Evolutionary conservation across 805 yeast genomes (phyloP), one percentile per base, ranked within the genome.

Genomic region (Nakazawaea wyomingensis): DNA sequence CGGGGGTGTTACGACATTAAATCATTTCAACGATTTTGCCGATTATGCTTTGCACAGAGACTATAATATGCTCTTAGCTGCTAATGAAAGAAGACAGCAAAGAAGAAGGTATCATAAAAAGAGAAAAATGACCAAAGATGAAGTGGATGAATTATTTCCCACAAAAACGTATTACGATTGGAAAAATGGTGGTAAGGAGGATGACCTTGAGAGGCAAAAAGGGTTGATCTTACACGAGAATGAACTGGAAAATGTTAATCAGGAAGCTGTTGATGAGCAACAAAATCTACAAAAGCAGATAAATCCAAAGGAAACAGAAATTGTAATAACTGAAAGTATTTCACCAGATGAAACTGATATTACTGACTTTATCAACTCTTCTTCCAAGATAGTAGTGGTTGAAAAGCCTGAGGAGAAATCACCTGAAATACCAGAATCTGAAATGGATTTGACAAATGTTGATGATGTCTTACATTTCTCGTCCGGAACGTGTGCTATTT

Each of bases 401-500:
- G 44, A 35, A 17, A 33, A 30, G 26, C 24, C 17, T 20, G 39
- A 27, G 21, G 35, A 27, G n/a, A 21, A 9, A 7, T 19, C 38
- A 8, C 13, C 37, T 3, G 37, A 29, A 3, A 26, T 5, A 10
- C n/a, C 17, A 5, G 27, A 26, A 6, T 21, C 17, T 4, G 45
- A 41, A 14, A 31, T 27, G 2, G 39, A 24, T 22, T 16, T 28
- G 14, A 33, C 37, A 6, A 26, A 34, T 14, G 43, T 39, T 5
- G 52, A 50, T 17, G 54, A 51, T 6, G 55, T 61, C 37, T 57
- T 62, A 20, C 85, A 80, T 52, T 80, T 66, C 52, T 73, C 79
- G 31, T 78, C 85, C 1, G 93, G 89, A 9, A 60, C 74, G 1
- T 85, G 95, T 67, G 89, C 91, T 10, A 82, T 85, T 50, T 85